Percentiles rank a stretch among this genome's conserved stretches.
Evolutionary conservation across 805 yeast genomes (phyloP).

Genomic region (Ogataea nonfermentans): DNA sequence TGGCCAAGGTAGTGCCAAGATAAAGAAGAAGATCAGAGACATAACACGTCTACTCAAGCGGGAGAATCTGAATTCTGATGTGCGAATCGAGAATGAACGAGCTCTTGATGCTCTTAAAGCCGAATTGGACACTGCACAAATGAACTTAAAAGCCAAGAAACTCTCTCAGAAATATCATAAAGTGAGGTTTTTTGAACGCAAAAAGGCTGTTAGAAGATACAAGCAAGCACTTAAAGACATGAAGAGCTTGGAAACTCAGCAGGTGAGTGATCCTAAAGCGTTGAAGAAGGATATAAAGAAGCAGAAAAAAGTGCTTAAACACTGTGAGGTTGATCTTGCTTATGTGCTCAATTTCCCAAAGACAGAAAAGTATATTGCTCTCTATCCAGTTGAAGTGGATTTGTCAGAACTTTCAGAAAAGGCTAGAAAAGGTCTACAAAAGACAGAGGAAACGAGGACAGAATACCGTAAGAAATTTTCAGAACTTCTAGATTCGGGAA

Average conservation of each 20-base stretch:
- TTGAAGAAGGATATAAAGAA: slow-evolving; percentile 33
- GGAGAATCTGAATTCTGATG: slow-evolving; percentile 55
- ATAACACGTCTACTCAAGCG: slow-evolving; percentile 63
- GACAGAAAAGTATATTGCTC: slow-evolving; percentile 72
- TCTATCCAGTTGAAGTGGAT: slow-evolving; percentile 53
- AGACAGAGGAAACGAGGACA: slow-evolving; percentile 43
- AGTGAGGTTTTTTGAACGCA: slow-evolving; percentile 88
- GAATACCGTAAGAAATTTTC: slow-evolving; percentile 53
- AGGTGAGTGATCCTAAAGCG: slow-evolving; percentile 26
- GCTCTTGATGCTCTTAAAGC: slow-evolving; percentile 45
- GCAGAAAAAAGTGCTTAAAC: slow-evolving; percentile 48
- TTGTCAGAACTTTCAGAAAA: slow-evolving; percentile 34
- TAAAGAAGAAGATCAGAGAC: slow-evolving; percentile 86
- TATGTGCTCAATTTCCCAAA: slow-evolving; percentile 78
- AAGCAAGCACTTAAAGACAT: slow-evolving; percentile 47
- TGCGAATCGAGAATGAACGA: slow-evolving; percentile 47
- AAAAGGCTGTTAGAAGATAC: slow-evolving; percentile 75
- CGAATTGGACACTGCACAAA: slow-evolving; percentile 44
- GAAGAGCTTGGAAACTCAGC: slow-evolving; percentile 34
- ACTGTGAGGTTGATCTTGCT: slow-evolving; percentile 66
- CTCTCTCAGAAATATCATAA: slow-evolving; percentile 78
- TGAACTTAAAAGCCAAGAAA: slow-evolving; percentile 39
- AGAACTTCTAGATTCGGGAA: slow-evolving; percentile 48
- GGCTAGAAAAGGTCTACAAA: slow-evolving; percentile 43
- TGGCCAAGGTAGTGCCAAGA: slow-evolving; percentile 43